Base-by-base conservation (phyloP, 805 yeast species). In the Clavispora fructus region DNA sequence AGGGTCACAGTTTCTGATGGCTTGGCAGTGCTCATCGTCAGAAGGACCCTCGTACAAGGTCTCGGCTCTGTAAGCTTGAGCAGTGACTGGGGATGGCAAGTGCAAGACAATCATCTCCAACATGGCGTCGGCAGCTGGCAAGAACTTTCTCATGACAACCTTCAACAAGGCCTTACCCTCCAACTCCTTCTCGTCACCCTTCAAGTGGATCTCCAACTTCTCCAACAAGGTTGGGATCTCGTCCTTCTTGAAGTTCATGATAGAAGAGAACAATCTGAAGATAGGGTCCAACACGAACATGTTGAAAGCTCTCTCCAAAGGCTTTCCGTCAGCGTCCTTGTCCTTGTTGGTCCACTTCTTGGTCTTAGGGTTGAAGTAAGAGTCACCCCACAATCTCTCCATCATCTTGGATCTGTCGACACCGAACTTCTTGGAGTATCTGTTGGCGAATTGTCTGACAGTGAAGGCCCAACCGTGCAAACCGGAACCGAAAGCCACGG, bases 381-480 rank as follows among this genome's bases (percentile, higher is more conserved):
- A 86, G 81, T 92, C 98, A 78, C 99, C 99, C 99, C 99, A 92
- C 75, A 92, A 83, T 82, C 97, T 87, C 78, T 88, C 92, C 97
- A 89, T 88, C 98, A 92, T 90, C 88, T 94, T 92, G 55, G 71
- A 60, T 74, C 88, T 84, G 87, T 92, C 97, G 70, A 92, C 98
- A 90, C 98, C 98, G 74, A 94, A 92, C 80, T 92, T 94, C 90
- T 91, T 90, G 74, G 97, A 83, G 85, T 94, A 92, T 81, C 96
- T 88, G 78, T 80, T 75, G 65, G 98, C 97, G 65, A 92, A 92
- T 82, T 92, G 98, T 78, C 99, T 89, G 71, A 92, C 86, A 65
- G 99, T 92, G 92, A 92, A 92, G 73, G 97, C 98, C 99, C 99
- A 92, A 78, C 99, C 99, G 85, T 92, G 99, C 71, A 92, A 82